Evolutionary conservation across 345 rosid genomes (phyloP).

Genomic region (Corymbia maculata): DNA sequence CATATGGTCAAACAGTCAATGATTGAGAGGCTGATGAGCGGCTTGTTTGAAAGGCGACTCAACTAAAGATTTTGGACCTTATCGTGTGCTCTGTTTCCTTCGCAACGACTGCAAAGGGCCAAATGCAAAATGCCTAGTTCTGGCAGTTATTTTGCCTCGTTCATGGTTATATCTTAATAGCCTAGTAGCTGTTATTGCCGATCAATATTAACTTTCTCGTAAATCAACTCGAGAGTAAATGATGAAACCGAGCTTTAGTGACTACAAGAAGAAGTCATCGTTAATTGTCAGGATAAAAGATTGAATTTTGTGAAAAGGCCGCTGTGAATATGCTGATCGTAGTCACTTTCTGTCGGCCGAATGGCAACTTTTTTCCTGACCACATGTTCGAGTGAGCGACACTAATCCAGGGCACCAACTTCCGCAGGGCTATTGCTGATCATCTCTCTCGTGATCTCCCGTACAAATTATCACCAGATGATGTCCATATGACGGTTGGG

Average conservation of each 20-base stretch:
- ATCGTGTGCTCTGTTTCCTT: neutral
- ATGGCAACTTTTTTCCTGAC: neutral
- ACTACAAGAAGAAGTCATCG: neutral
- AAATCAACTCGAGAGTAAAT: neutral
- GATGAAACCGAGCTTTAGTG: neutral
- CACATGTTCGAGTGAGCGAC: neutral
- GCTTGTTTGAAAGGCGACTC: neutral
- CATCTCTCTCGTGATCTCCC: constrained; percentile 45
- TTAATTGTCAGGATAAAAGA: neutral
- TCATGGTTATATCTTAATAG: neutral
- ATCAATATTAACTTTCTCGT: neutral
- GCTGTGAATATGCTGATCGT: neutral
- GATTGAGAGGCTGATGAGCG: neutral
- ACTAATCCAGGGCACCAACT: neutral
- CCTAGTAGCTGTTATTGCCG: neutral
- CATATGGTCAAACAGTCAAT: neutral
- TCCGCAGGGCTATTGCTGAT: constrained; percentile 52
- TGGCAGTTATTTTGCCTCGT: neutral
- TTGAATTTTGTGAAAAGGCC: neutral
- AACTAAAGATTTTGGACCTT: neutral
- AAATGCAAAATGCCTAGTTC: neutral
- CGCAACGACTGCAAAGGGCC: neutral
- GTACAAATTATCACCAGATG: constrained; percentile 40
- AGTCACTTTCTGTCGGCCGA: neutral
- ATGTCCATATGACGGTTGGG: constrained; percentile 43